These are phyloP conservation scores for Naganishia vaughanmartiniae DNA, from an alignment of 768 basidiomycete species.

Conservation along the genomic window DNA sequence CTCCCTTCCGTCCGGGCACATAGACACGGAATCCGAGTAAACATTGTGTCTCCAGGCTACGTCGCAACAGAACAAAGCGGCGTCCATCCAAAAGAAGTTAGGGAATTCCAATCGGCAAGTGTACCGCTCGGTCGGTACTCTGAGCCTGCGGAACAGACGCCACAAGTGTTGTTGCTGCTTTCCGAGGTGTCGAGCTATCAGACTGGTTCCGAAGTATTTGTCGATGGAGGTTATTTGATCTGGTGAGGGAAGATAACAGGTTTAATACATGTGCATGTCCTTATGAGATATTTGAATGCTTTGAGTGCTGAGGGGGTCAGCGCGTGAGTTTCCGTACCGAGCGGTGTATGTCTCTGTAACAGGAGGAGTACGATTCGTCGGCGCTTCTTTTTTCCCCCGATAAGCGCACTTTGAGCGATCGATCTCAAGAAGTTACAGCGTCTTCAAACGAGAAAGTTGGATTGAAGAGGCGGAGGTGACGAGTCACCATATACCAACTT, in stretches of 20 bases:
- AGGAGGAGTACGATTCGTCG: conserved; percentile 4
- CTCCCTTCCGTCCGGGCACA: not conserved
- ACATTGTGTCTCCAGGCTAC: conserved; percentile 64
- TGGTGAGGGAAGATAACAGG: conserved; percentile 11
- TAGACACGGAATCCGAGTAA: not conserved
- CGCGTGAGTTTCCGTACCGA: too few relatives aligned
- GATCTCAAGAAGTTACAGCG: not conserved
- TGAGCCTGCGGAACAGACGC: conserved; percentile 27
- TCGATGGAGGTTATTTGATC: conserved; percentile 30
- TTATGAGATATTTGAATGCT: too few relatives aligned
- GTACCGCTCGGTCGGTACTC: conserved; percentile 28
- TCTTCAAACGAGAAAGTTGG: not conserved
- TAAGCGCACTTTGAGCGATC: not conserved
- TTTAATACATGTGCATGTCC: too few relatives aligned
- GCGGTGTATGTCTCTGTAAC: not conserved
- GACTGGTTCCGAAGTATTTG: conserved; percentile 31
- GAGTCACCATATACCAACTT: too few relatives aligned
- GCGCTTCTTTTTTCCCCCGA: not conserved
- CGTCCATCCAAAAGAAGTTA: conserved; percentile 18
- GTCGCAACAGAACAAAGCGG: conserved; percentile 61
- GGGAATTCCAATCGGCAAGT: conserved; percentile 20
- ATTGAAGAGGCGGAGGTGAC: too few relatives aligned
- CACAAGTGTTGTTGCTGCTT: conserved; percentile 28
- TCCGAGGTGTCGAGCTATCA: conserved; percentile 29
- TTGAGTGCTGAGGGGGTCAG: too few relatives aligned